Conservation (phyloP, 2,329 filamentous ascomycete species). For the Acrocalymma vagum region DNA sequence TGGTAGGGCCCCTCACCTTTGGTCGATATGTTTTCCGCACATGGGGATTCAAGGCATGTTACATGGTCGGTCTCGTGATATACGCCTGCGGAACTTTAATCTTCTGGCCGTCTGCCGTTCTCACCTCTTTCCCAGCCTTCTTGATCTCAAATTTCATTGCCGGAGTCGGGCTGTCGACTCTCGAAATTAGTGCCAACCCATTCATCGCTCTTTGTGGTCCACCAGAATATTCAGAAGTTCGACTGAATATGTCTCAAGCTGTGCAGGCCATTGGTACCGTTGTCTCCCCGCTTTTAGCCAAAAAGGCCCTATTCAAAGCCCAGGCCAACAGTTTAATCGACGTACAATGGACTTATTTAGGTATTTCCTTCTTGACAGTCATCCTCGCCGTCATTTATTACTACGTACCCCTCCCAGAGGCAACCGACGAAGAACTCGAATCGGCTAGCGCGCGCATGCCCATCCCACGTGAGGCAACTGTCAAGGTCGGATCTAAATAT, state of each 20-base stretch:
- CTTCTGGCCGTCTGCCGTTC: conserved; percentile 71
- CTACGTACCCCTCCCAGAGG: conserved; percentile 69
- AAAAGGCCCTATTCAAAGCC: conserved; percentile 64
- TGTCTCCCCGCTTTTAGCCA: conserved; percentile 66
- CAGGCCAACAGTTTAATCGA: conserved; percentile 64
- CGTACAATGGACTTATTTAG: conserved; percentile 72
- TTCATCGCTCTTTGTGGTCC: conserved; percentile 71
- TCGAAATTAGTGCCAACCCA: conserved; percentile 69
- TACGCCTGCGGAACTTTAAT: conserved; percentile 69
- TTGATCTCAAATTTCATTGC: conserved; percentile 70
- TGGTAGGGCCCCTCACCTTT: conserved; percentile 73
- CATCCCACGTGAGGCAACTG: conserved; percentile 49
- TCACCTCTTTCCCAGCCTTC: conserved; percentile 68
- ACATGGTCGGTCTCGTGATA: conserved; percentile 67
- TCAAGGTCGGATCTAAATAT: conserved; percentile 47
- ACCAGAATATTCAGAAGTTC: conserved; percentile 66
- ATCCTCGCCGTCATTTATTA: conserved; percentile 67
- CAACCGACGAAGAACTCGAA: conserved; percentile 67
- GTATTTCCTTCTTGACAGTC: conserved; percentile 68
- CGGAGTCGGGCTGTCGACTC: conserved; percentile 65
- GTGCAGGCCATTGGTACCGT: conserved; percentile 69
- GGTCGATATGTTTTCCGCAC: conserved; percentile 65
- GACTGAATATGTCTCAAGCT: conserved; percentile 68
- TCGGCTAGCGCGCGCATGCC: conserved; percentile 58
- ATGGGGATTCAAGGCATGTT: conserved; percentile 70